phyloP scores from a whole-genome alignment of 192 early-diverging fungal genomes.

The Neocallimastix lanati region DNA sequence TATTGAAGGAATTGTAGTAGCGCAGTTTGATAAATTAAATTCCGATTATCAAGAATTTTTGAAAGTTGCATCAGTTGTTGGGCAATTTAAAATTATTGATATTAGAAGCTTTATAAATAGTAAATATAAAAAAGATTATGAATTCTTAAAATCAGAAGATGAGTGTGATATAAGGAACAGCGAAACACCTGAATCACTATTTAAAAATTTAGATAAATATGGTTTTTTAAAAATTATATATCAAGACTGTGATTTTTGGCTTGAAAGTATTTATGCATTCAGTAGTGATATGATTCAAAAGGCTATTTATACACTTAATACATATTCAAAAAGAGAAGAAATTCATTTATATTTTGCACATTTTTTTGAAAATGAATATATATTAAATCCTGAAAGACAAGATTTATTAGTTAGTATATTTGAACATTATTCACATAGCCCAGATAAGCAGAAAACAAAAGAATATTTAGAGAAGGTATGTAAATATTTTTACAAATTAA shows the following conservation, averaged over 20 bases:
- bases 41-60: constrained; percentile 27
- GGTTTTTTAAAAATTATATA: constrained; percentile 15
- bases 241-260: neutral
- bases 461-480: constrained; percentile 17
- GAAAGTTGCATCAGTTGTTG: constrained; percentile 26
- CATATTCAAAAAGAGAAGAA: constrained; percentile 21
- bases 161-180: neutral
- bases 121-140: neutral
- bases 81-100: constrained; percentile 25
- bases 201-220: constrained; percentile 17
- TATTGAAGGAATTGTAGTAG: constrained; percentile 25
- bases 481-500: constrained; percentile 16
- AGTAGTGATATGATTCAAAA: constrained; percentile 30
- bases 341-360: constrained; percentile 20
- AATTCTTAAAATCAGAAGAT: neutral
- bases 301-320: constrained; percentile 28
- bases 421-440: constrained; percentile 28
- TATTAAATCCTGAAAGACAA: neutral
- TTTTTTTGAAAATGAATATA: constrained; percentile 8
- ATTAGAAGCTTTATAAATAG: constrained; percentile 10
- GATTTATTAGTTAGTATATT: constrained; percentile 15
- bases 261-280: constrained; percentile 6
- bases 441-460: constrained; percentile 9
- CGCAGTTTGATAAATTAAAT: constrained; percentile 30
- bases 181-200: neutral